These are phyloP conservation scores for Tricholoma saponaceum DNA, from an alignment of 768 basidiomycete genomes.

Conservation along the genomic window DNA sequence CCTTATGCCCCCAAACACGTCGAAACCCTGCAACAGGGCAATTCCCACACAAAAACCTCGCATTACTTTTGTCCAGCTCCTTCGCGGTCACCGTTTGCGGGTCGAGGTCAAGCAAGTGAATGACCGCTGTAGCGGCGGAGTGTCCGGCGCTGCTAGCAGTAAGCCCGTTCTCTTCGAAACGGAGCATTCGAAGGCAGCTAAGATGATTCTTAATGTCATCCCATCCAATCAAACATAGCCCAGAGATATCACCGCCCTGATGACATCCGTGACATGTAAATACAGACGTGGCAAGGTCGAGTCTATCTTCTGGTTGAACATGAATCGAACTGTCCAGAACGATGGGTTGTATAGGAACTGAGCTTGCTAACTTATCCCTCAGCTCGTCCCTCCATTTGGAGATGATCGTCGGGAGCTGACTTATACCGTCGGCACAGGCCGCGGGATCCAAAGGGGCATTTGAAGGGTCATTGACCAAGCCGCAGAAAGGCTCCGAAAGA, in stretches of 20 bases:
- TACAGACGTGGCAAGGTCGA: background rate
- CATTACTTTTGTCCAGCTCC: background rate
- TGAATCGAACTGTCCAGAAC: background rate
- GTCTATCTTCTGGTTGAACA: background rate
- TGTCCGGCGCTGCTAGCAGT: background rate
- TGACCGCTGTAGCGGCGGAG: background rate
- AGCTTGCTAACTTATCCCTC: background rate
- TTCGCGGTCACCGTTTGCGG: background rate
- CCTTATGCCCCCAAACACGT: background rate
- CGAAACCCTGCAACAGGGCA: background rate
- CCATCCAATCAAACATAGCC: background rate
- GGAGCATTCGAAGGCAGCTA: background rate
- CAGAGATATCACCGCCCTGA: no score
- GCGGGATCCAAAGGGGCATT: background rate
- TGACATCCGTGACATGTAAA: background rate
- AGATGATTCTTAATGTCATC: background rate
- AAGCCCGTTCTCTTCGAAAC: background rate
- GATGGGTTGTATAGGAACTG: background rate
- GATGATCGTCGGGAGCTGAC: background rate
- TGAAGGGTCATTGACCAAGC: background rate
- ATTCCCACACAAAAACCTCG: background rate
- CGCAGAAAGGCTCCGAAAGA: background rate
- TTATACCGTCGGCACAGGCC: background rate
- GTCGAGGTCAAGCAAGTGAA: background rate
- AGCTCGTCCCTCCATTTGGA: background rate